Evolutionary conservation across 1,139 yeast species (phyloP), one percentile per base, ranked within the genome.

Genomic region (Yamadazyma friedrichii): DNA sequence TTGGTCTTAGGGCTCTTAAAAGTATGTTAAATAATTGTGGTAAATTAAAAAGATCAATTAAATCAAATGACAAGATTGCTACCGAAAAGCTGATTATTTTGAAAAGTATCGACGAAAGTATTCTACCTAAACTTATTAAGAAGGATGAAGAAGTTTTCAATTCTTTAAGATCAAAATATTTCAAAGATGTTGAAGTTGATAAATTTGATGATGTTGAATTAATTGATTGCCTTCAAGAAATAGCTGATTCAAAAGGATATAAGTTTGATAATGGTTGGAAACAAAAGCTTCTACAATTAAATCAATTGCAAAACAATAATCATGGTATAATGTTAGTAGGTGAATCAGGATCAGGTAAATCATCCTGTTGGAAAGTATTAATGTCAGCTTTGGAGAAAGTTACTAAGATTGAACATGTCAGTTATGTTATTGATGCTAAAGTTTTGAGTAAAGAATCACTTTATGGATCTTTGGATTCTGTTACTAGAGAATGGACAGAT

Each of bases 401-500:
- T 0, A 71, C 67, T 8, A 60, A 60, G 0, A 48, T 50, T 2
- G 82, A 78, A 13, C 68, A 67, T 39, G 53, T 67, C 1, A 53
- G 59, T 2, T 74, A 74, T 48, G 62, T 69, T 2, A 75, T 93
- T 35, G 95, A 89, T 55, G 83, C 96, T 3, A 89, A 88, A 54
- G 86, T 85, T 1, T 53, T 87, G 48, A 59, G 77, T 0, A 93
- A 91, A 53, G 80, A 74, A 8, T 68, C 74, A 1, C 63, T 93
- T 1, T 88, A 78, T 58, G 98, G 98, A 0, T 54, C 61, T 2
- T 61, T 89, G 28, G 95, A 91, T 53, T 58, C 75, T 1, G 74
- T 88, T 0, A 91, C 98, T 0, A 68, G 95, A 27, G 98, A 91
- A 45, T 93, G 98, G 98, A 77, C 76, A 1, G 98, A 93, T 64